Percentiles rank a stretch among this genome's conserved stretches.
These are phyloP conservation scores for Penicillium bialowiezense DNA, from an alignment of 495 filamentous ascomycete species.

Conservation along the genomic window DNA sequence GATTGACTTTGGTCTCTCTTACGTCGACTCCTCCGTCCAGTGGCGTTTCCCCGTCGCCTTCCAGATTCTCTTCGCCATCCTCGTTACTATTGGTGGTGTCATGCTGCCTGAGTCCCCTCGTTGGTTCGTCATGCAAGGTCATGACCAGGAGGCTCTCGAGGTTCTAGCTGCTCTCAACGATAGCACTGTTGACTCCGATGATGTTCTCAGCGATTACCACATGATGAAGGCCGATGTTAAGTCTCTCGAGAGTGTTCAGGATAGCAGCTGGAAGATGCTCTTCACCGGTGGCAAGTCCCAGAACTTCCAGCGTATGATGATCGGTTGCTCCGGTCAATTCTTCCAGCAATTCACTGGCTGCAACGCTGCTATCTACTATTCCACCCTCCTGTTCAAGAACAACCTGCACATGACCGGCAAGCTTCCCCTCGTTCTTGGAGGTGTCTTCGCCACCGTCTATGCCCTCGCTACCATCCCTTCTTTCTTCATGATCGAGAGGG, in stretches of 20 bases:
- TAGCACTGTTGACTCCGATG: constrained; percentile 24
- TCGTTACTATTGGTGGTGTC: constrained; percentile 54
- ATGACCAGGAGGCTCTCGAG: constrained; percentile 56
- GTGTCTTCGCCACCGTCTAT: constrained; percentile 80
- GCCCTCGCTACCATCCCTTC: constrained; percentile 50
- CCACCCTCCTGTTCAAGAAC: constrained; percentile 70
- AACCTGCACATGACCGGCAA: constrained; percentile 56
- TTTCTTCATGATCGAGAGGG: constrained; percentile 74
- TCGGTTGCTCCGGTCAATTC: constrained; percentile 52
- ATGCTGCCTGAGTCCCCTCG: constrained; percentile 74
- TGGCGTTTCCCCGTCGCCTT: constrained; percentile 78
- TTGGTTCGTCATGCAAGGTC: constrained; percentile 66
- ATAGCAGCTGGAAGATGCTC: constrained; percentile 28
- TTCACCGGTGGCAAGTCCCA: constrained; percentile 46
- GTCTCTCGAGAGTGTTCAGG: constrained; percentile 32
- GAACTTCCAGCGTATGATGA: constrained; percentile 42
- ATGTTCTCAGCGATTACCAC: constrained; percentile 43
- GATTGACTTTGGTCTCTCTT: constrained; percentile 76
- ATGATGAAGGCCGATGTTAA: constrained; percentile 42
- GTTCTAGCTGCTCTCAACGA: constrained; percentile 60
- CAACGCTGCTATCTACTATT: constrained; percentile 85
- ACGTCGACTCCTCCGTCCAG: constrained; percentile 35
- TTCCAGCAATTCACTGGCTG: constrained; percentile 77
- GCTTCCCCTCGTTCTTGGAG: constrained; percentile 68
- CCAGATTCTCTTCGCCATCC: constrained; percentile 69